phyloP scores from a whole-genome alignment of 2,329 filamentous ascomycete species.

The Pseudogymnoascus verrucosus region DNA sequence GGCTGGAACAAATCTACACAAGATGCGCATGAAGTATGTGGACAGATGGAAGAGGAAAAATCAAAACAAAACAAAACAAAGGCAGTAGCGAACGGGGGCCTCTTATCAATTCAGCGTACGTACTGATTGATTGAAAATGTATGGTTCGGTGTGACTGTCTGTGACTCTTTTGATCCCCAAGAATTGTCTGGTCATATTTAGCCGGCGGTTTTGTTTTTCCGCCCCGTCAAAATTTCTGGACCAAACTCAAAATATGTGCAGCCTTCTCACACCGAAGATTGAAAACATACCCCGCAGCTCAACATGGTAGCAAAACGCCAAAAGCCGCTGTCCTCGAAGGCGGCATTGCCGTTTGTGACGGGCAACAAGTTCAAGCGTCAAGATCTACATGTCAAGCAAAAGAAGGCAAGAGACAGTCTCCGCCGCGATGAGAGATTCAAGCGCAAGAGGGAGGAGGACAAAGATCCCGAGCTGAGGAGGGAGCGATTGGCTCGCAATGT shows the following conservation, averaged over 20 bases:
- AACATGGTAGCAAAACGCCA: constrained; percentile 43
- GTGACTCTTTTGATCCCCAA: constrained; percentile 1
- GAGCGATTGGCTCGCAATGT: constrained; percentile 71
- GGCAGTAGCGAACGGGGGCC: background rate
- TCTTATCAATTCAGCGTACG: constrained; percentile 2
- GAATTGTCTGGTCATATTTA: background rate
- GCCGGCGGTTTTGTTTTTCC: constrained; percentile 10
- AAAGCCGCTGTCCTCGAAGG: constrained; percentile 35
- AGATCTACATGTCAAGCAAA: constrained; percentile 69
- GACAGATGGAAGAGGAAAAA: constrained; percentile 1
- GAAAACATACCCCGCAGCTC: constrained; percentile 16
- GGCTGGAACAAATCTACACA: constrained; percentile 31
- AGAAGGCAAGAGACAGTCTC: constrained; percentile 64
- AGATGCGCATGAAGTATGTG: constrained; percentile 29
- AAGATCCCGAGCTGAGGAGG: constrained; percentile 67
- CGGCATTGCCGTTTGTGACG: constrained; percentile 44
- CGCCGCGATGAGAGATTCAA: constrained; percentile 70
- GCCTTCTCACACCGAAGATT: background rate
- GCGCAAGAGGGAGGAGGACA: constrained; percentile 76
- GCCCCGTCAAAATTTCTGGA: constrained; percentile 7
- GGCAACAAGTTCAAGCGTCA: constrained; percentile 76
- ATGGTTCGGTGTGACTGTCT: background rate
- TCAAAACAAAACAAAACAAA: background rate
- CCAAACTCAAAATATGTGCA: background rate
- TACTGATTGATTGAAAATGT: background rate